Evolutionary conservation across 164 flowering plant genomes (phyloP).

Genomic region (Macadamia tetraphylla): DNA sequence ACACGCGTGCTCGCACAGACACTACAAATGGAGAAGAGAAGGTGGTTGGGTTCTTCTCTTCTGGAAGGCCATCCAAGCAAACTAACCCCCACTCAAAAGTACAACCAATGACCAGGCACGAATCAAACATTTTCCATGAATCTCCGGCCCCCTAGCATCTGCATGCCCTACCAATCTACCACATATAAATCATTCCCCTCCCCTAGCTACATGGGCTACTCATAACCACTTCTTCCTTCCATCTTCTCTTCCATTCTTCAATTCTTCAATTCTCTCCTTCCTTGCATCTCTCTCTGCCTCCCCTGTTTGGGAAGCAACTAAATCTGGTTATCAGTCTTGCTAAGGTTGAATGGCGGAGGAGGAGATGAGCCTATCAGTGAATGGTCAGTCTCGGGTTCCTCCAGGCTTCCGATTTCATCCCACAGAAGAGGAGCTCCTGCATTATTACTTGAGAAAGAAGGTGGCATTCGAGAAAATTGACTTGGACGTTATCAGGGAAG

Average conservation of each 20-base stretch:
- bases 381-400: constrained; percentile 79
- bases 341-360: constrained; percentile 17
- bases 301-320: background rate
- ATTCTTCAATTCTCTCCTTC: background rate
- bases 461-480: constrained; percentile 71
- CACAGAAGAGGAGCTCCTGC: constrained; percentile 89
- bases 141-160: constrained; percentile 16
- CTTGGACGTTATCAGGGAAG: constrained; percentile 82
- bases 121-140: constrained; percentile 28
- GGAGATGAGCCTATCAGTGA: constrained; percentile 61
- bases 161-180: constrained; percentile 4
- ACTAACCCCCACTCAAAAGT: constrained; percentile 27
- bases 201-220: background rate
- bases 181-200: constrained; percentile 26
- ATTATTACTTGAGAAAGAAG: constrained; percentile 82
- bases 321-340: background rate
- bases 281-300: background rate
- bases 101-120: constrained; percentile 18
- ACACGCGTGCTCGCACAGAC: too few species aligned
- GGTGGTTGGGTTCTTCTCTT: constrained; percentile 22
- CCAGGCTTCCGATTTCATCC: constrained; percentile 95
- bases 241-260: background rate
- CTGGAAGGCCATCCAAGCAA: constrained; percentile 9
- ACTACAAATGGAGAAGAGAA: background rate
- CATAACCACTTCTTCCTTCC: background rate